Percentiles rank a stretch among this genome's conserved stretches.
These are phyloP conservation scores for Dryas integrifolia DNA, from an alignment of 331 rosid species.

Conservation along the genomic window DNA sequence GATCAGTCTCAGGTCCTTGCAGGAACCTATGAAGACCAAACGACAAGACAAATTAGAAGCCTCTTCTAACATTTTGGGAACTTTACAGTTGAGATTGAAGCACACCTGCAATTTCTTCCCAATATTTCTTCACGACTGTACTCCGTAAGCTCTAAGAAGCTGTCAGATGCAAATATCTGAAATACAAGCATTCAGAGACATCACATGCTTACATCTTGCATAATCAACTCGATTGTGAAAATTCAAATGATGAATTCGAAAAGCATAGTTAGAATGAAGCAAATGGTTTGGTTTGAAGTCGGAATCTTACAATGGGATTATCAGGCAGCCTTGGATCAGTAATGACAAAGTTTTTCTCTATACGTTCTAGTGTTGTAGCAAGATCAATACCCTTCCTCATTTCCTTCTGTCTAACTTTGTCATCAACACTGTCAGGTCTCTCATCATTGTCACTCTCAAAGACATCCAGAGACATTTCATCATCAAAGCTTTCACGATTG, in stretches of 20 bases:
- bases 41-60: constrained; percentile 12
- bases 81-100: background rate
- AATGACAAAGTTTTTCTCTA: constrained; percentile 94
- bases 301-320: constrained; percentile 82
- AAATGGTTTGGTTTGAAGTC: background rate
- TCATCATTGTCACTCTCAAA: constrained; percentile 51
- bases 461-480: constrained; percentile 33
- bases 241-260: background rate
- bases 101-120: constrained; percentile 95
- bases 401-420: constrained; percentile 61
- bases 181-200: constrained; percentile 26
- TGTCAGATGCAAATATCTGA: constrained; percentile 98
- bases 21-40: constrained; percentile 58
- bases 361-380: constrained; percentile 98
- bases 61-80: background rate
- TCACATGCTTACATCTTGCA: constrained; percentile 6
- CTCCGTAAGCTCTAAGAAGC: constrained; percentile 95
- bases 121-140: constrained; percentile 95
- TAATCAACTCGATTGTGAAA: constrained; percentile 2
- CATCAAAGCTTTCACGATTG: constrained; percentile 36
- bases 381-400: constrained; percentile 96
- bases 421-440: constrained; percentile 50
- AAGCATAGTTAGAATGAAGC: background rate
- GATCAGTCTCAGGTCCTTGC: constrained; percentile 99
- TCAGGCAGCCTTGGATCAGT: constrained; percentile 98